Evolutionary conservation across 768 basidiomycete genomes (phyloP), one percentile per base, ranked within the genome.

Genomic region (Termitomyces sp.): DNA sequence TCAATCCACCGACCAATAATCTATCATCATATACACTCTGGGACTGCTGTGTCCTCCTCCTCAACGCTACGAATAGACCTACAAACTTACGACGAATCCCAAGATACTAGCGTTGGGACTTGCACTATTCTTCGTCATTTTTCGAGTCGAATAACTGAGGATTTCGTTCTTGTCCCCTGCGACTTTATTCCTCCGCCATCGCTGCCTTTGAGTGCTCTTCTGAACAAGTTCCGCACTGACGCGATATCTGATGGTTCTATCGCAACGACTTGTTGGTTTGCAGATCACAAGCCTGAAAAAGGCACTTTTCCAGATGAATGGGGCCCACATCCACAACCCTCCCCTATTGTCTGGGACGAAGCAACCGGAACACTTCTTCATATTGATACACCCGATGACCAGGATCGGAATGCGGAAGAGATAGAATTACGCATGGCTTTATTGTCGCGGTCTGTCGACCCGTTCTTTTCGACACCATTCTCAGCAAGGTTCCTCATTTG

Each of bases 161-260:
- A 97, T 68, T 95, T 97, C 68, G 81, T 97, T 38, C 70, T 98
- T 22, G 79, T 98, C 2, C 89, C 95, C 7, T 97, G 94, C 65
- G 95, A 98, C 68, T 91, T 97, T 47, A 79, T 94, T 20, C 86
- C 94, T 9, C 88, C 94, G 0, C 73, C 85, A 0, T 72, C 81
- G 0, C 76, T 97, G n/a, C 75, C 86, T 5, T 78, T 98, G 7
- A 78, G 79, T 29, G 72, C 71, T 0, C 71, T 97, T 1, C 74
- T 97, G 41, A 85, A 98, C 69, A 88, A 85, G 64, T 95, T 94
- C 67, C 84, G 95, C 31, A 78, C 81, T 11, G 87, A 93, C 59
- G 72, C 81, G 0, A 75, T 84, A 49, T 78, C 83, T 35, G 79
- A 85, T 71, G 80, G 82, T 31, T 75, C 82, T 41, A 76, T 92